Evolutionary conservation across 345 rosid species (phyloP).

Genomic region (Camelina sativa): DNA sequence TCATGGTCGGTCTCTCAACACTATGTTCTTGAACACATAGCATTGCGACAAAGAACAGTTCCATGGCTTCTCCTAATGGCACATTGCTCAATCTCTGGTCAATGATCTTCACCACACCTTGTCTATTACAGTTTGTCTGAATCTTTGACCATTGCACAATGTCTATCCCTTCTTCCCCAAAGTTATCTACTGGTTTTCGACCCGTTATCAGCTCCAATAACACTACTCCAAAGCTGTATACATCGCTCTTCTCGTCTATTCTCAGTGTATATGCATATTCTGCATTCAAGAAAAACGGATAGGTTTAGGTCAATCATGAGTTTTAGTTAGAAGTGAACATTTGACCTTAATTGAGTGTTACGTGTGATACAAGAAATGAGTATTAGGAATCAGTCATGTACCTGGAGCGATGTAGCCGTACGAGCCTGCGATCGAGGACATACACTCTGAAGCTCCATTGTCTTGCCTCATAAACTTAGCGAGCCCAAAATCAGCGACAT

Average conservation of each 20-base stretch:
- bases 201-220: conserved; percentile 78
- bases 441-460: conserved; percentile 84
- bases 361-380: conserved; percentile 17
- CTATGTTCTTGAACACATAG: conserved; percentile 86
- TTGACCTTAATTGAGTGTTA: background rate
- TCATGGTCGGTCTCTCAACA: conserved; percentile 93
- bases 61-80: conserved; percentile 72
- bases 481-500: conserved; percentile 93
- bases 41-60: conserved; percentile 84
- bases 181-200: conserved; percentile 77
- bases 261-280: conserved; percentile 87
- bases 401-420: conserved; percentile 99
- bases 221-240: conserved; percentile 92
- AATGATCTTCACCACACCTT: conserved; percentile 60
- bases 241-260: conserved; percentile 94
- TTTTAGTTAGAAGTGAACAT: too few species aligned
- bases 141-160: conserved; percentile 88
- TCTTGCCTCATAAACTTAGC: conserved; percentile 87
- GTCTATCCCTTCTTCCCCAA: conserved; percentile 83
- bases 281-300: conserved; percentile 28
- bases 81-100: conserved; percentile 62
- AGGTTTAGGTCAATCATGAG: background rate
- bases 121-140: conserved; percentile 61
- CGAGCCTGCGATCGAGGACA: conserved; percentile 96
- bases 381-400: conserved; percentile 36